Evolutionary conservation across 1,284 basidiomycete species (phyloP).

Genomic region (Melanopsichium pennsylvanicum): DNA sequence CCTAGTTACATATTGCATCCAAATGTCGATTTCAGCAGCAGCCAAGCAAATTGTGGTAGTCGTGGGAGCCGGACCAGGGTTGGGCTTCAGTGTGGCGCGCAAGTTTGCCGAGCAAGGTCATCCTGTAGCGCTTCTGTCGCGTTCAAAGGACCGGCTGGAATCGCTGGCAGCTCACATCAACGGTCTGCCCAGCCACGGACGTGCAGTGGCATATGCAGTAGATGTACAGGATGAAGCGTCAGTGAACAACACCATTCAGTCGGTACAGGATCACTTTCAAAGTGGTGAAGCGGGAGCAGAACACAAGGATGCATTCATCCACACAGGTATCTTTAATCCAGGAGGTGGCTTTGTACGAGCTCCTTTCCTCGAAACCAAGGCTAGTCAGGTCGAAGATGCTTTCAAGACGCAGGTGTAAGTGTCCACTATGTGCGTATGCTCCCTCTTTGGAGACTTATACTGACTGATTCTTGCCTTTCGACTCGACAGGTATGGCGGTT

Average conservation of each 20-base stretch:
- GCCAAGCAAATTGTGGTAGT: conserved; percentile 43
- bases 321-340: conserved; percentile 44
- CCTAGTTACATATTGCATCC: no score
- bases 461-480: not conserved
- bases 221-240: conserved; percentile 32
- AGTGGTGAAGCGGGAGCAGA: conserved; percentile 20
- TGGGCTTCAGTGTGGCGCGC: conserved; percentile 34
- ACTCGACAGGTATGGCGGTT: conserved; percentile 20
- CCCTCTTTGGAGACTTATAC: not conserved
- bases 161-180: conserved; percentile 37
- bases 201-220: conserved; percentile 32
- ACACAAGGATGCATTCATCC: conserved; percentile 31
- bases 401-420: conserved; percentile 42
- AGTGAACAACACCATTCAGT: conserved; percentile 17
- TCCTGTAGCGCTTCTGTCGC: conserved; percentile 42
- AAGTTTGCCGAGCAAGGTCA: conserved; percentile 39
- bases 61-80: conserved; percentile 30
- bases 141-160: conserved; percentile 30
- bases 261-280: conserved; percentile 24
- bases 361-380: conserved; percentile 33
- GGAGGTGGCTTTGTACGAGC: conserved; percentile 34
- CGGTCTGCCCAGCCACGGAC: conserved; percentile 4
- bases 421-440: not conserved
- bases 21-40: conserved; percentile 12
- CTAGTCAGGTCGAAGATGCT: conserved; percentile 38